A percentile compares a stretch with the other conserved stretches of the same genome.
Conservation (phyloP, 176 grass and related monocot genomes). For the Typha latifolia region DNA sequence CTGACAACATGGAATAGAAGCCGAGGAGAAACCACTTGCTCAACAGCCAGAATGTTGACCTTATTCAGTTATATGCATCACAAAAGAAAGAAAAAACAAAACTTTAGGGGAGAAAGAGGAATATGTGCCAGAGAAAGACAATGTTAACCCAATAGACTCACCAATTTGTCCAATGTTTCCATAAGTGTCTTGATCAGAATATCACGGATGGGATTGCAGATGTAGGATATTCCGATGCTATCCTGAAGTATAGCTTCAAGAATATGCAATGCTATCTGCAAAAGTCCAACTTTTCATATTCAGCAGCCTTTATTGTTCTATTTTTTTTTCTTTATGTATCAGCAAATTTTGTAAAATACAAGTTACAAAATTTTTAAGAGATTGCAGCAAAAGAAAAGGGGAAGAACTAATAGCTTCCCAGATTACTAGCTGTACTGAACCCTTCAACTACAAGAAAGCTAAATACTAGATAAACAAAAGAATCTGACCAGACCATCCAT, state of each 20-base stretch:
- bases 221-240: conserved; percentile 3
- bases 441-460: too few species aligned
- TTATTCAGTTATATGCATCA: neutral
- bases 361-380: neutral
- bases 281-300: neutral
- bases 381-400: neutral
- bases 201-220: neutral
- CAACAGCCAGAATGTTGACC: conserved; percentile 1
- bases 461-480: too few species aligned
- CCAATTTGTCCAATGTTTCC: conserved; percentile 5
- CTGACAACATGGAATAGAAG: conserved; percentile 11
- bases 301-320: neutral
- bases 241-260: conserved; percentile 15
- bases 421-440: too few species aligned
- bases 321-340: neutral
- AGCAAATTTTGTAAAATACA: neutral
- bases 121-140: neutral
- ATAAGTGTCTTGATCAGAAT: conserved; percentile 3
- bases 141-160: neutral
- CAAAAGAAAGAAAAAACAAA: neutral
- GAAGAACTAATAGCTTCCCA: neutral
- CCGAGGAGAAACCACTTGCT: conserved; percentile 7
- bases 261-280: conserved; percentile 19
- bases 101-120: neutral
- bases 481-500: too few species aligned